phyloP scores from a whole-genome alignment of 148 eudicot genomes.

The Fallopia convolvulus region DNA sequence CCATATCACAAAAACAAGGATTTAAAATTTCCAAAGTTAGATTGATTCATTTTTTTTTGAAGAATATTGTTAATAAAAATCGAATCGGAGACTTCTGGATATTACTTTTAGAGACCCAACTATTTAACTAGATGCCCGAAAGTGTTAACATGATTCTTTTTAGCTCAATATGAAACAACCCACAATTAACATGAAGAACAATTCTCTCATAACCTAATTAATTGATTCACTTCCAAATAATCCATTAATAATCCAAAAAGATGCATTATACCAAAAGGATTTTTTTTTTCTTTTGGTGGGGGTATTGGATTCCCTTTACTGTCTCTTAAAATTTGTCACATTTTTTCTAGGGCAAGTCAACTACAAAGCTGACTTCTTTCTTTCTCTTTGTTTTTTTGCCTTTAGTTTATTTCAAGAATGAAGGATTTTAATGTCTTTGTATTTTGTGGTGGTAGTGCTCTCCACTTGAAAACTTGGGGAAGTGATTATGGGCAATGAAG shows the following conservation, averaged over 20 bases:
- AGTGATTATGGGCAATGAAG: background rate
- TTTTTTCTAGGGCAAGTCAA: slow-evolving; percentile 30
- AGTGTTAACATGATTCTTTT: background rate
- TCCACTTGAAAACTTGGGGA: background rate
- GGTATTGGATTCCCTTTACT: slow-evolving; percentile 42
- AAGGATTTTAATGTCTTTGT: background rate
- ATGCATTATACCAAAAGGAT: slow-evolving; percentile 12
- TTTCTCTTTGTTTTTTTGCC: background rate
- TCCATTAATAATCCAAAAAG: background rate
- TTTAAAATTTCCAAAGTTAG: background rate
- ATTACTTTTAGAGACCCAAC: no score
- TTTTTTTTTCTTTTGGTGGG: slow-evolving; percentile 12
- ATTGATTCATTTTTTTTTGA: background rate
- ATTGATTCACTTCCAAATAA: background rate
- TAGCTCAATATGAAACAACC: background rate
- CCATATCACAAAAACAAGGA: background rate
- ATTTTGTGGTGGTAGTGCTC: slow-evolving; percentile 7
- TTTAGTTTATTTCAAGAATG: background rate
- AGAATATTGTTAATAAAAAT: no score
- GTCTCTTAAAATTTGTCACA: slow-evolving; percentile 24
- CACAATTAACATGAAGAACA: no score
- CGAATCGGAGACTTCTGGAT: no score
- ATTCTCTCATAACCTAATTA: background rate
- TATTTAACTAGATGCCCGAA: no score
- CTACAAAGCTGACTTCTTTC: slow-evolving; percentile 19